Base-by-base conservation (phyloP, 148 eudicot genomes). In the Pouteria glomerata region DNA sequence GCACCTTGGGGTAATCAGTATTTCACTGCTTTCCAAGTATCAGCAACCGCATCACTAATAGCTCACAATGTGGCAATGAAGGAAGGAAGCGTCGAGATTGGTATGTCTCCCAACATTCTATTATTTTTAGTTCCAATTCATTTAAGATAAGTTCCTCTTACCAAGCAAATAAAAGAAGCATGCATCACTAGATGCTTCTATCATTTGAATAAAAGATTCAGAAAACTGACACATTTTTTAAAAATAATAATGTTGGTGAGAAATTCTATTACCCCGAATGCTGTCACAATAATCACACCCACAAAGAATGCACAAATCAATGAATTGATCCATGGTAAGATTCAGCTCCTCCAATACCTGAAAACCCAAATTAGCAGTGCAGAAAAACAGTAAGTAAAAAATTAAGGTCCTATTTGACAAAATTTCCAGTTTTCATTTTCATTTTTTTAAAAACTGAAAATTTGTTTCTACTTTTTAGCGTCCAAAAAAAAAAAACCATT, bases 201-300 rank as follows among this genome's bases (percentile, higher is more conserved):
- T 8, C 39, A 21, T 52, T 26, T 19, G n/a, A 16, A 66, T 21
- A 12, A 1, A 34, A 18, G 70, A 45, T n/a, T n/a, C 55, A 31
- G 21, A 56, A 53, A 48, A 24, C 0, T 66, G 21, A 50, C 15
- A 68, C 2, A 57, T 21, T 24, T 58, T 63, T 66, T 27, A 58
- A 19, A 41, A 39, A n/a, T 34, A 18, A 52, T 18, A 42, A 69
- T 44, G 66, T n/a, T 8, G 42, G 45, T 6, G 11, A 56, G 31
- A 63, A 68, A 4, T 13, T 53, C n/a, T 15, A 60, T 42, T 83
- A 96, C 99, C 99, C 83, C 90, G 85, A 75, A 92, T 96, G 78
- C 89, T 90, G 56, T 96, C 99, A 74, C 99, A 96, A 73, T 96
- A 92, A 70, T 96, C 99, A 68, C 99, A 96, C 15, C 99, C 99